Conservation (phyloP, 2,329 filamentous ascomycete genomes). For the Scedosporium dehoogii region DNA sequence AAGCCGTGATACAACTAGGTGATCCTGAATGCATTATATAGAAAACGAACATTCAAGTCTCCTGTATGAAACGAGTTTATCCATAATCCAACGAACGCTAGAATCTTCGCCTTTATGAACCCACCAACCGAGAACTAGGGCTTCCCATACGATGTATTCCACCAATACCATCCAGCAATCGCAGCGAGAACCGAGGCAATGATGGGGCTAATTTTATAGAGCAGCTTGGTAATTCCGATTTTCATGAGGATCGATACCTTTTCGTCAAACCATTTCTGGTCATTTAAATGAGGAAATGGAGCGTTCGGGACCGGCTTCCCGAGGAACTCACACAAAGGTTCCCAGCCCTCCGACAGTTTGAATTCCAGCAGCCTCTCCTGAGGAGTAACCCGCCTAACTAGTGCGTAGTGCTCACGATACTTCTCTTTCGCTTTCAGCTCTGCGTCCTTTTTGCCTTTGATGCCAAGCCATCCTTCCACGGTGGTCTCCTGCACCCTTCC, state of each 20-base stretch:
- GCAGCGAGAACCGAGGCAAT: no score
- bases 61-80: no score
- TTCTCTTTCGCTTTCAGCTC: slow-evolving; percentile 5
- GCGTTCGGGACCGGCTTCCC: background rate
- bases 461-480: slow-evolving; percentile 5
- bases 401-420: slow-evolving; percentile 8
- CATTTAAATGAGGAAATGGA: slow-evolving; percentile 10
- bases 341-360: slow-evolving; percentile 11
- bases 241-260: background rate
- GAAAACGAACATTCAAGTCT: no score
- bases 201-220: no score
- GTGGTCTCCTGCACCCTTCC: slow-evolving; percentile 4
- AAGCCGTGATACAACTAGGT: no score
- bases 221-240: background rate
- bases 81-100: no score
- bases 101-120: no score
- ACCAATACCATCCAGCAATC: no score
- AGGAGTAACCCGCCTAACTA: slow-evolving; percentile 7
- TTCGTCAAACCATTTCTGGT: slow-evolving; percentile 5
- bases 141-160: no score
- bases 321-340: slow-evolving; percentile 12
- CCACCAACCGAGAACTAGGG: no score
- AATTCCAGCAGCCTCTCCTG: slow-evolving; percentile 12
- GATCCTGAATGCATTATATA: no score
- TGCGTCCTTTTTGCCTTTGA: background rate